Evolutionary conservation across 2,329 filamentous ascomycete species (phyloP).

Genomic region (Phialocephala sp.): DNA sequence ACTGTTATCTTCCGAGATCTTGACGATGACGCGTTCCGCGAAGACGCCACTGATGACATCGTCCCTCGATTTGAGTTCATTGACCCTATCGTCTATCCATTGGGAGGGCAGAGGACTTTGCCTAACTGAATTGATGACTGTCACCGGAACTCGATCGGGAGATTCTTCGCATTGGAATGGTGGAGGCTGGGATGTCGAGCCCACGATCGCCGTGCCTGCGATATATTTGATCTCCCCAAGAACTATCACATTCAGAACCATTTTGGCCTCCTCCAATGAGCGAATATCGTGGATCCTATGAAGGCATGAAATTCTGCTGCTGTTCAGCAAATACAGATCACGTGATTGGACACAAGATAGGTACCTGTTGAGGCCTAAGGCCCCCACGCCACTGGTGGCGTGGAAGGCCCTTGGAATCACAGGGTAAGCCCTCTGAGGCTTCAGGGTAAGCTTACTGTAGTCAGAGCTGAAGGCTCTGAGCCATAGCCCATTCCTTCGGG

Average conservation of each 20-base stretch:
- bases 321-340: too few relatives aligned
- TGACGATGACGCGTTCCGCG: neutral
- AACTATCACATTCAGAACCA: neutral
- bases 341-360: too few relatives aligned
- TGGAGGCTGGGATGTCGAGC: neutral
- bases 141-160: neutral
- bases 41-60: neutral
- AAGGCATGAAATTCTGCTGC: too few relatives aligned
- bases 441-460: too few relatives aligned
- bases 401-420: too few relatives aligned
- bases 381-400: too few relatives aligned
- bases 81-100: neutral
- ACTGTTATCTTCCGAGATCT: neutral
- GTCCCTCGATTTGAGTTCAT: neutral
- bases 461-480: too few relatives aligned
- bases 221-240: neutral
- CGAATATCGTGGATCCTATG: too few relatives aligned
- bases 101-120: neutral
- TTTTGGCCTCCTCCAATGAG: neutral
- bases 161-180: neutral
- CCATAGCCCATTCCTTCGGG: too few relatives aligned
- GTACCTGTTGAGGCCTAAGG: too few relatives aligned
- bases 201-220: neutral
- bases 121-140: neutral
- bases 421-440: too few relatives aligned